Base-by-base conservation (phyloP, 2,329 filamentous ascomycete genomes). In the Pseudogymnoascus sp. region DNA sequence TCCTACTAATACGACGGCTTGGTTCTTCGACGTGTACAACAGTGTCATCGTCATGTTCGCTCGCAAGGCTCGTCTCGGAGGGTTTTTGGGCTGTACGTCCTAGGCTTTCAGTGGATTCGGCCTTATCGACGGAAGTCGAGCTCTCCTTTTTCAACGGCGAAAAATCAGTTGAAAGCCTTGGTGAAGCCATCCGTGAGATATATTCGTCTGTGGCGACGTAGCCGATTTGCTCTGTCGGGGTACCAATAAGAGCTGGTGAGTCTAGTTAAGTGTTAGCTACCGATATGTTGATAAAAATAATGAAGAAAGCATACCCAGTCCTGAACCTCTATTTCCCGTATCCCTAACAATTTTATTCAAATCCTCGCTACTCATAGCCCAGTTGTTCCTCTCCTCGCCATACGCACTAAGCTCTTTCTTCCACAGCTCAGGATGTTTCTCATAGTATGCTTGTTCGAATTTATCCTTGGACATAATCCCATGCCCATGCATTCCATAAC, bases 401-500 rank as follows among this genome's bases (percentile, higher is more conserved):
- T 89, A 88, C 67, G 83, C 81, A 44, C 70, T 69, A 64, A 69
- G 84, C 72, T 93, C 90, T 75, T 93, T 91, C 73, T 89, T 86
- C 63, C 84, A 81, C 31, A 89, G 80, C 68, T 97, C 90, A 0
- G 93, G 93, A 71, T 96, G 92, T 77, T 95, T 97, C 70, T 91
- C 86, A 72, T 95, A 96, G 83, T 96, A 97, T 25, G 90, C 89
- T 77, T 90, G 90, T 71, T 96, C 91, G 42, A 97, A 90, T 73
- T 89, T 91, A 76, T 96, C 90, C 63, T 86, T 84, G 2, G 88
- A 81, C 16, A 84, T 82, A 25, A 90, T 81, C 62, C 91, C 92
- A 72, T 97, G 93, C 50, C 93, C 91, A 71, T 96, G 93, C 63
- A 96, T 84, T 66, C 93, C 93, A 72, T 97, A 97, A 78, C 92